Conservation (phyloP, 139 green algal genomes). For the Chlamydomonas asymmetrica region DNA sequence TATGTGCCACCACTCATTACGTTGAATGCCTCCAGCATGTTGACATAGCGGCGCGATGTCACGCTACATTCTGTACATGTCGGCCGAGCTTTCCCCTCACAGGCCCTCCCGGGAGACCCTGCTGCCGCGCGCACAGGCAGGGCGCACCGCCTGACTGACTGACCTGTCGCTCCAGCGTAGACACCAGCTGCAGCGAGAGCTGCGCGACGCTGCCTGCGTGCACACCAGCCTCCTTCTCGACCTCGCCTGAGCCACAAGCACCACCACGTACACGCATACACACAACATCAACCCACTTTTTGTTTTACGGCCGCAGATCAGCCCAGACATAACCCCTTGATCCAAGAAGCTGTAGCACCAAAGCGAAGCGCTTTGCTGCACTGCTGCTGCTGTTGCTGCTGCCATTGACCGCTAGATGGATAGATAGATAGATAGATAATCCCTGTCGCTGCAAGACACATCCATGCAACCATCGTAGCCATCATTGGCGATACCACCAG, state of each 20-base stretch:
- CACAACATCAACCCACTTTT: neutral
- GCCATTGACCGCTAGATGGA: neutral
- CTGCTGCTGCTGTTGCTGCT: too few relatives aligned
- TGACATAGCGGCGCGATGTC: too few relatives aligned
- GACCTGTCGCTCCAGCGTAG: neutral
- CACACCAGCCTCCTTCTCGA: neutral
- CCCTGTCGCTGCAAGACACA: neutral
- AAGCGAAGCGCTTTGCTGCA: neutral
- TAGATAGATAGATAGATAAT: neutral
- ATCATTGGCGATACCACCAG: neutral
- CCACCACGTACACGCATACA: neutral
- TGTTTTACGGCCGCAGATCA: neutral
- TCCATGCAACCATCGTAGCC: neutral
- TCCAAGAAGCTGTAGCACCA: too few relatives aligned
- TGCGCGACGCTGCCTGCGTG: conserved; percentile 5
- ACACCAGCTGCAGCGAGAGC: neutral
- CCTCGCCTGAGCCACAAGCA: neutral
- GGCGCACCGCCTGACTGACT: too few relatives aligned
- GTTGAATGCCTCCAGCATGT: too few relatives aligned
- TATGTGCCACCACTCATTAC: too few relatives aligned
- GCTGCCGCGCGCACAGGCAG: too few relatives aligned
- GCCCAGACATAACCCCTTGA: neutral
- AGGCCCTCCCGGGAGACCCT: too few relatives aligned
- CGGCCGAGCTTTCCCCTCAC: too few relatives aligned
- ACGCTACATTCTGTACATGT: too few relatives aligned